A percentile compares a stretch with the other conserved stretches of the same genome.
phyloP scores from a whole-genome alignment of 2,329 filamentous ascomycete species.

The Diaporthe velutina region DNA sequence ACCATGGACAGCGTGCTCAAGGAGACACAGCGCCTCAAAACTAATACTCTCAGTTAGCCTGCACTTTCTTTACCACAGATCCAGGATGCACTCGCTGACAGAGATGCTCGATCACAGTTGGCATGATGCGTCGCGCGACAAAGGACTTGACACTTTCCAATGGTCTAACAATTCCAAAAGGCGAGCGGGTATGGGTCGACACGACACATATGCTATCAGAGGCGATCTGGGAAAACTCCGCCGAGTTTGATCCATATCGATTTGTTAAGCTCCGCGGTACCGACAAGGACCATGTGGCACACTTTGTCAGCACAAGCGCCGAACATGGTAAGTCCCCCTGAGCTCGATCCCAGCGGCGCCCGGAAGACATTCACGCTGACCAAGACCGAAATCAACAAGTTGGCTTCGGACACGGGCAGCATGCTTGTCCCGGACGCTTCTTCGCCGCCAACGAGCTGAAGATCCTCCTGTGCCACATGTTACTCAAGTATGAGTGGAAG shows the following conservation, averaged over 20 bases:
- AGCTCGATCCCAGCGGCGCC: no score
- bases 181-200: slow-evolving; percentile 39
- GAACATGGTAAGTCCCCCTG: no score
- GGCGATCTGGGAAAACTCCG: slow-evolving; percentile 42
- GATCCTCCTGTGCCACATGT: slow-evolving; percentile 47
- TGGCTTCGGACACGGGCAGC: slow-evolving; percentile 56
- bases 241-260: slow-evolving; percentile 46
- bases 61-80: no score
- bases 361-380: no score
- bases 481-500: slow-evolving; percentile 48
- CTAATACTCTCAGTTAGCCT: slow-evolving; percentile 5
- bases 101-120: background rate
- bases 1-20: slow-evolving; percentile 58
- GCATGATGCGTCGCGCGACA: slow-evolving; percentile 35
- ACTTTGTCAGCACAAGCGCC: slow-evolving; percentile 51
- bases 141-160: slow-evolving; percentile 40
- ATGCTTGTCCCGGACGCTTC: slow-evolving; percentile 58
- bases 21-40: slow-evolving; percentile 50
- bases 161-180: slow-evolving; percentile 43
- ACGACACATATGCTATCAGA: slow-evolving; percentile 38
- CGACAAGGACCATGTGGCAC: slow-evolving; percentile 44
- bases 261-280: slow-evolving; percentile 46
- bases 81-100: no score
- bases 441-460: slow-evolving; percentile 58
- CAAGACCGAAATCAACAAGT: no score